Conservation (phyloP, 2,329 filamentous ascomycete genomes). For the Clarireedia monteithiana region DNA sequence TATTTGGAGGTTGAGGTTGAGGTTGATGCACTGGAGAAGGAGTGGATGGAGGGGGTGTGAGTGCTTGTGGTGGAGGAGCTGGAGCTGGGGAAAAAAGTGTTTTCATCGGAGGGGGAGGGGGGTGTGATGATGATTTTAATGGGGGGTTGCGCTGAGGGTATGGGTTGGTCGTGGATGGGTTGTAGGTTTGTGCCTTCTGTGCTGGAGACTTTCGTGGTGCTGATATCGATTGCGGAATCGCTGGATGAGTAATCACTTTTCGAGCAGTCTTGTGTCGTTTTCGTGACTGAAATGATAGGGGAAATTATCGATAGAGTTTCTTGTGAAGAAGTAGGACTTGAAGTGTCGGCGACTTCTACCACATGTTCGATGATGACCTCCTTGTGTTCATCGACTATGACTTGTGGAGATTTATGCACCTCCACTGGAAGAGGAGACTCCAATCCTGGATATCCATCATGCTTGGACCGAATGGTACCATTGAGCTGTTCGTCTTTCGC, state of each 20-base stretch:
- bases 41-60: background rate
- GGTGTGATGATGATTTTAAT: conserved; percentile 23
- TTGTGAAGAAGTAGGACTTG: too few species aligned
- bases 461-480: background rate
- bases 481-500: background rate
- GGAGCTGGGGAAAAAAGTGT: conserved; percentile 1
- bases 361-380: background rate
- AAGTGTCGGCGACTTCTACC: too few species aligned
- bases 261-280: too few species aligned
- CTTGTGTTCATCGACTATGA: background rate
- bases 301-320: too few species aligned
- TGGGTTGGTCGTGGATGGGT: background rate
- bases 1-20: conserved; percentile 1
- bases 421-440: background rate
- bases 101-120: conserved; percentile 10
- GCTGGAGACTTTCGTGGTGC: background rate
- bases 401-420: background rate
- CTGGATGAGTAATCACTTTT: background rate
- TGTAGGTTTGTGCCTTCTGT: background rate
- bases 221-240: background rate
- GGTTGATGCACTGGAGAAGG: background rate
- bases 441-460: too few species aligned
- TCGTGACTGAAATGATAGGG: too few species aligned
- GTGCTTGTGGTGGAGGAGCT: background rate
- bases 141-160: background rate